Base-by-base conservation (phyloP, 148 eudicot species). In the Chenopodium formosanum region DNA sequence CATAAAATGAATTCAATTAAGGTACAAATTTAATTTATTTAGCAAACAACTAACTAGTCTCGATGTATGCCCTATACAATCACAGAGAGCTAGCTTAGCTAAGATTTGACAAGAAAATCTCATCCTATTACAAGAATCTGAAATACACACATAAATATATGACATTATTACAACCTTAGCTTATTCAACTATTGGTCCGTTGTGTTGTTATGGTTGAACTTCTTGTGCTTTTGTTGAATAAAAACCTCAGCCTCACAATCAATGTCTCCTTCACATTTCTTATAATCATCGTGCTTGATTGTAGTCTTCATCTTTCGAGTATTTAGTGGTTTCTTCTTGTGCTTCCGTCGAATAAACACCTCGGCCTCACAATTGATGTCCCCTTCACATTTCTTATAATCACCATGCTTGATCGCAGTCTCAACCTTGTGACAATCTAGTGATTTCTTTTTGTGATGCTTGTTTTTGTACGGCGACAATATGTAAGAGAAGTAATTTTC, bases 321-420 rank as follows among this genome's bases (percentile, higher is more conserved):
- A n/a, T 11, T 32, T 23, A 48, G 8, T 48, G 73, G 74, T 6
- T 56, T 63, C 68, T 70, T 71, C 80, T 64, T 63, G 66, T 70
- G 86, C 27, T 70, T 84, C 47, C 52, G 66, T 46, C 78, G 16
- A n/a, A 84, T 84, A 76, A 80, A 84, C 64, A 70, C 73, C 66
- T 80, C 86, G 5, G 86, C 86, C 27, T 80, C 86, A 20, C 83
- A 84, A 64, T 84, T 40, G 29, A 84, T 31, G 22, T 84, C 83
- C 1, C 86, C 86, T 14, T 71, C 9, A 16, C 78, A 77, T 56
- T 40, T 79, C 52, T 52, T 56, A 50, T 11, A 48, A 34, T 73
- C 81, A 29, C 74, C 81, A 52, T 50, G 53, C 72, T 64, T 65
- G 11, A 52, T 20, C 27, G 63, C 64, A 0, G 1, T 29, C 6